Evolutionary conservation across 2,329 filamentous ascomycete species (phyloP).

Genomic region (Aspergillus spinulosporus): DNA sequence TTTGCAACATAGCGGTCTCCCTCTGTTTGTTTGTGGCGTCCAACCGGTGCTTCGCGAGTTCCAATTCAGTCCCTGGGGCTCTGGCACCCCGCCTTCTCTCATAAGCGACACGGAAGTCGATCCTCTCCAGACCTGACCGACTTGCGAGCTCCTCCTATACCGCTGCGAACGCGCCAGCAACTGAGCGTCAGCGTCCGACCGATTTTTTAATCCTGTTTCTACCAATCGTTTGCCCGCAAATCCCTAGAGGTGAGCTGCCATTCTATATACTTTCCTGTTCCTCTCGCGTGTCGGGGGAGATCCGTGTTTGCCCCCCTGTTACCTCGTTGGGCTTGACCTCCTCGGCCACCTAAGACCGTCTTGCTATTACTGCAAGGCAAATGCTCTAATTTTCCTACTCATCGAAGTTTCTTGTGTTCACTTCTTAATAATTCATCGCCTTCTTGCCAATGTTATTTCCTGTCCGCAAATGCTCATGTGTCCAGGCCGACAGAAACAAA

Average conservation of each 20-base stretch:
- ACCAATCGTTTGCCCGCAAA: constrained; percentile 16
- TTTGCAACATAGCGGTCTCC: constrained; percentile 8
- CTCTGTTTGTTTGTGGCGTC: constrained; percentile 3
- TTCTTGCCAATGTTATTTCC: constrained; percentile 13
- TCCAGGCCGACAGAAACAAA: constrained; percentile 35
- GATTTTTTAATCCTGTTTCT: constrained; percentile 13
- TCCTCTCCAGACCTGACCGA: constrained; percentile 31
- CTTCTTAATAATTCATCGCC: neutral
- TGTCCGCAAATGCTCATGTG: constrained; percentile 30
- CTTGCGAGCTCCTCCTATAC: constrained; percentile 25
- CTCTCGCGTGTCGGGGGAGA: constrained; percentile 17
- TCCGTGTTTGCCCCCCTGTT: constrained; percentile 19
- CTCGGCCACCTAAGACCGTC: constrained; percentile 11
- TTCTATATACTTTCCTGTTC: constrained; percentile 20
- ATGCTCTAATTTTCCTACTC: neutral
- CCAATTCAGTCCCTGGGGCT: constrained; percentile 22
- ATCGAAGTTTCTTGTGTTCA: neutral
- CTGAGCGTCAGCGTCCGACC: constrained; percentile 15
- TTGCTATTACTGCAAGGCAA: constrained; percentile 14
- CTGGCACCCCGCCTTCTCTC: constrained; percentile 35
- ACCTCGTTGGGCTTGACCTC: constrained; percentile 12
- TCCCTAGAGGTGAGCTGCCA: constrained; percentile 23
- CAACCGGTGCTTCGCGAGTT: constrained; percentile 11
- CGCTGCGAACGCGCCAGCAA: constrained; percentile 23
- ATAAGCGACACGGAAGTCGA: constrained; percentile 44